Percentiles rank a stretch among this genome's conserved stretches.
Conservation (phyloP, 164 flowering plant genomes). For the Dillenia turbinata region DNA sequence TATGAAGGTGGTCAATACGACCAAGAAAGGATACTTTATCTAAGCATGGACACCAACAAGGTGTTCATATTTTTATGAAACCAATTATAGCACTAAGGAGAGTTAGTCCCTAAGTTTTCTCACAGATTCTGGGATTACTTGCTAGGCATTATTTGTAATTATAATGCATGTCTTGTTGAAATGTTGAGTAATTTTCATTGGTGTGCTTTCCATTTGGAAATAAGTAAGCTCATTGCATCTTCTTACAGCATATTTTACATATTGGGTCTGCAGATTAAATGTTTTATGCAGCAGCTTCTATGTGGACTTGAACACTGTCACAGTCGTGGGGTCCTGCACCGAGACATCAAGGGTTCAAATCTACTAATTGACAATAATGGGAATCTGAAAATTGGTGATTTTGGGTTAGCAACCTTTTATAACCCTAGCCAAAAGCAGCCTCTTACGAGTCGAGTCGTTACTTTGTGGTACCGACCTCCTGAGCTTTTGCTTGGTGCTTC, state of each 20-base stretch:
- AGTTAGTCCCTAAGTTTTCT: too few relatives aligned
- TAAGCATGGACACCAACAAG: too few relatives aligned
- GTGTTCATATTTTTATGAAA: too few relatives aligned
- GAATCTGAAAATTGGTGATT: constrained; percentile 76
- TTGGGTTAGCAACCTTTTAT: constrained; percentile 77
- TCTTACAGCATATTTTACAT: neutral
- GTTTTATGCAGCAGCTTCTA: constrained; percentile 83
- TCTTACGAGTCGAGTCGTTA: constrained; percentile 87
- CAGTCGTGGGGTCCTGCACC: constrained; percentile 72
- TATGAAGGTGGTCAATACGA: too few relatives aligned
- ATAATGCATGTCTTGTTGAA: too few relatives aligned
- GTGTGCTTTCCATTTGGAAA: neutral
- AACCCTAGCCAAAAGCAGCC: constrained; percentile 56
- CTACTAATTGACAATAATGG: constrained; percentile 71
- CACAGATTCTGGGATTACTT: too few relatives aligned
- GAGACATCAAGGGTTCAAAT: constrained; percentile 92
- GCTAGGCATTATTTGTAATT: too few relatives aligned
- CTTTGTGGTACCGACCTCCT: constrained; percentile 92
- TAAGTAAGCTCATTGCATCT: neutral
- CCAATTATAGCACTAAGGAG: too few relatives aligned
- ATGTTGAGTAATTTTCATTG: too few relatives aligned
- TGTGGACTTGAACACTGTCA: constrained; percentile 88
- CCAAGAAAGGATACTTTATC: too few relatives aligned
- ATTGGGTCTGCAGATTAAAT: constrained; percentile 59
- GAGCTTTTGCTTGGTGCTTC: constrained; percentile 94